Base-by-base conservation (phyloP, 2,329 filamentous ascomycete genomes). In the Periconia sp. region DNA sequence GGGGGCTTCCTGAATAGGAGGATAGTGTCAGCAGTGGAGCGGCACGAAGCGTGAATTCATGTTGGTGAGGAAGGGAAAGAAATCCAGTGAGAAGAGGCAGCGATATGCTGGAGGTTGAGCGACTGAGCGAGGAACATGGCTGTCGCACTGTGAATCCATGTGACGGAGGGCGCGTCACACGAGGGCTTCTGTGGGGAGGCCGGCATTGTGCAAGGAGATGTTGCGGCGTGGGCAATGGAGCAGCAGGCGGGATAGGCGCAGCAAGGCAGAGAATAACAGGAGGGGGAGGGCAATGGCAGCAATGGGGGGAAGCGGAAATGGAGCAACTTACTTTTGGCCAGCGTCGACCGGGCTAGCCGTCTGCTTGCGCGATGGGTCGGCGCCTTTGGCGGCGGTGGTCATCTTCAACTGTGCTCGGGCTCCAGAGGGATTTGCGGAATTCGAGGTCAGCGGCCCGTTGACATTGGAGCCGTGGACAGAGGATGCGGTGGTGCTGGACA, bases 351-450 rank as follows among this genome's bases (percentile, higher is more conserved):
- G 82, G 68, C 81, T 84, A 53, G 74, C 79, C 60, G 80, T 75
- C 66, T 82, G 82, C 72, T 82, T 82, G 70, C 82, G 81, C 68
- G 76, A 74, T 56, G 73, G 74, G 69, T 84, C 81, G 55, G 79
- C 73, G 55, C 73, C 74, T 72, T 82, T 84, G 56, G 74, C 76
- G 60, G 71, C 74, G 56, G 77, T 71, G 67, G 68, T 79, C 64
- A 79, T 76, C 68, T 82, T 82, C 67, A 81, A 69, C 56, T 80
- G 77, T 58, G 77, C 70, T 56, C 77, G 71, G 56, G 65, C 67
- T 60, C 68, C 68, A 57, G 68, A 59, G 53, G 74, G 55, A 59
- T 73, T 74, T 45, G 74, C 62, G 56, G 76, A 63, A 48, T 74
- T 55, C 52, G 73, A 68, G 45, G 67, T 49, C 58, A 59, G 71